Evolutionary conservation across 192 early-diverging fungal species (phyloP), one percentile per base, ranked within the genome.

Genomic region (Coemansia sp.): DNA sequence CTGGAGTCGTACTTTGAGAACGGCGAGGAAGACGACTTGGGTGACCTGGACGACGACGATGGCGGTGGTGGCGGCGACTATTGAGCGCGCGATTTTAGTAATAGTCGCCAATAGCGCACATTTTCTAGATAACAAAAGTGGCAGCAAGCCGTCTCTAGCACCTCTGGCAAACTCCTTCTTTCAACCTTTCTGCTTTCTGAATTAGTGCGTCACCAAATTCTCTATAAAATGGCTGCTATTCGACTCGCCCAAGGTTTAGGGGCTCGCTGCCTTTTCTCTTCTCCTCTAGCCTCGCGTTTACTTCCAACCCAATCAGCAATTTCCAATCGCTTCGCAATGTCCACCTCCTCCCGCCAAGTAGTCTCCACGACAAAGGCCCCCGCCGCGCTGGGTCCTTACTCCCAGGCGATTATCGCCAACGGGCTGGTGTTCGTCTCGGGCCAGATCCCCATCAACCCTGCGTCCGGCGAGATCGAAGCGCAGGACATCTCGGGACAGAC

Each of bases 381-480:
- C 37, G 83, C 80, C 7, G 90, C 91, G 28, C 83, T 93, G 55
- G 91, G 91, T 12, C 91, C 89, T 28, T 93, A 93, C 79, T 89
- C 88, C 77, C 87, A 86, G 71, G 95, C 91, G 23, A 88, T 98
- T 62, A 83, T 90, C 21, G 89, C 89, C 42, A 92, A 95, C 82
- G 89, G 89, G 45, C 75, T 93, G 57, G 88, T 94, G 8, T 98
- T 86, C 69, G 90, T 89, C 21, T 94, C 91, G 12, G 91, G 91
- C 26, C 89, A 89, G 65, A 82, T 93, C 57, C 86, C 87, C 14
- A 78, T 93, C 65, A 85, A 89, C 74, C 92, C 93, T 50, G 84
- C 83, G 45, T 90, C 86, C 1, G 91, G 92, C 80, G 80, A 90
- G 64, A 85, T 93, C 60, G 86, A 93, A 25, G 69, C 86, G 33